Base-by-base conservation (phyloP, 2,329 filamentous ascomycete genomes). In the Neophaeococcomyces mojaviensis region DNA sequence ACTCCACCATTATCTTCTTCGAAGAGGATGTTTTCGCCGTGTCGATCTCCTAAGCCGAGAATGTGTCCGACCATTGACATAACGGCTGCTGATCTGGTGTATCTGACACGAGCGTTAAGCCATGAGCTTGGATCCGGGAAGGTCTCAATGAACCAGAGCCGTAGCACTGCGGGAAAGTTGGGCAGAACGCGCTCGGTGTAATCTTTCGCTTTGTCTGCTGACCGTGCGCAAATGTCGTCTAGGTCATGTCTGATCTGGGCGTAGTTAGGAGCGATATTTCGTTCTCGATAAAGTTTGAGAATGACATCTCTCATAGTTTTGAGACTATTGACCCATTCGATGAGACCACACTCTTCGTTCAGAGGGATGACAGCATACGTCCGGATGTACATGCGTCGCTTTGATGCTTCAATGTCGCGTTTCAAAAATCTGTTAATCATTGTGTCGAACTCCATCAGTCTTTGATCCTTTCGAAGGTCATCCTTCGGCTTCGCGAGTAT, bases 1-100 rank as follows among this genome's bases (percentile, higher is more conserved):
- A 94, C 82, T 42, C 90, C 90, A 36, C 94, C 92, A 54, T 88
- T 94, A 47, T 86, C 84, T 68, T 97, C 88, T 64, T 97, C 88
- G 26, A 98, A 81, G 24, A 96, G 78, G 46, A 99, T 87, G 65
- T 99, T 99, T 65, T 98, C 92, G 48, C 90, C 90, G 67, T 99
- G 92, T 3, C 92, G 82, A 66, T 99, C 92, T 32, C 92, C 92
- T 0, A 99, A 74, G 0, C 80, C 92, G 3, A 99, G 77, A 39
- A 97, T 89, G 47, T 94, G 94, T 40, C 92, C 92, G 3, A 95
- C 88, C 79, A 99, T 98, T n/a, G 88, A 95, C 89, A 98, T 98
- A 55, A 98, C 92, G 9, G 94, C 92, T 59, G 86, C 90, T 1
- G 92, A 94, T 3, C 92, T 81, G 2, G 92, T 94, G 67, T 97